Percentiles rank a stretch among this genome's conserved stretches.
phyloP scores from a whole-genome alignment of 441 rosid species.

The Hura crepitans region DNA sequence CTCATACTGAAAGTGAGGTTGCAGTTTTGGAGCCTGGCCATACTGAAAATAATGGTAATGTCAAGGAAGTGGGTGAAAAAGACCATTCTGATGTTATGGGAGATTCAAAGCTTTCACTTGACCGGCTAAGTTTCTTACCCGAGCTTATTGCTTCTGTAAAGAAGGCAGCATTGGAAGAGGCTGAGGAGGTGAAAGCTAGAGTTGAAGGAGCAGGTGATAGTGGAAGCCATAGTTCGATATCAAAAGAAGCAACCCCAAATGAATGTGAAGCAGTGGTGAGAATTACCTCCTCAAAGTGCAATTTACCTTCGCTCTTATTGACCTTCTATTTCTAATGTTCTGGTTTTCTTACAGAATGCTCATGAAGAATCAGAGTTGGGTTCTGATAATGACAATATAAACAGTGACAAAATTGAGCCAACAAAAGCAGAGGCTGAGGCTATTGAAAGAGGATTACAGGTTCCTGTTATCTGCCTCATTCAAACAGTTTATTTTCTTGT shows the following conservation, averaged over 20 bases:
- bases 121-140: slow-evolving; percentile 51
- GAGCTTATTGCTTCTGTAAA: slow-evolving; percentile 65
- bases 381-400: slow-evolving; percentile 57
- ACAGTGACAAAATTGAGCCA: slow-evolving; percentile 71
- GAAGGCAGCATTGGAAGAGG: slow-evolving; percentile 76
- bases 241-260: slow-evolving; percentile 33
- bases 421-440: slow-evolving; percentile 98
- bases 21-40: slow-evolving; percentile 22
- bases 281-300: too few species aligned
- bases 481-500: too few species aligned
- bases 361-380: slow-evolving; percentile 59
- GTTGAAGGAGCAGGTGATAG: slow-evolving; percentile 43
- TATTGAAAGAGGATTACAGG: slow-evolving; percentile 87
- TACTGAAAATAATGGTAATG: slow-evolving; percentile 30
- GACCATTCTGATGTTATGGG: slow-evolving; percentile 36
- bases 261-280: slow-evolving; percentile 69
- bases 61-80: slow-evolving; percentile 32
- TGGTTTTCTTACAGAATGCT: slow-evolving; percentile 45
- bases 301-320: slow-evolving; percentile 6
- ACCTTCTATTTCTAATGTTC: slow-evolving; percentile 24
- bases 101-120: slow-evolving; percentile 43
- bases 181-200: slow-evolving; percentile 59
- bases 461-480: slow-evolving; percentile 28
- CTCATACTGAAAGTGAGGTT: slow-evolving; percentile 25
- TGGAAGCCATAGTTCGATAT: slow-evolving; percentile 25